Evolutionary conservation across 805 yeast species (phyloP).

Genomic region (Candida ficus): DNA sequence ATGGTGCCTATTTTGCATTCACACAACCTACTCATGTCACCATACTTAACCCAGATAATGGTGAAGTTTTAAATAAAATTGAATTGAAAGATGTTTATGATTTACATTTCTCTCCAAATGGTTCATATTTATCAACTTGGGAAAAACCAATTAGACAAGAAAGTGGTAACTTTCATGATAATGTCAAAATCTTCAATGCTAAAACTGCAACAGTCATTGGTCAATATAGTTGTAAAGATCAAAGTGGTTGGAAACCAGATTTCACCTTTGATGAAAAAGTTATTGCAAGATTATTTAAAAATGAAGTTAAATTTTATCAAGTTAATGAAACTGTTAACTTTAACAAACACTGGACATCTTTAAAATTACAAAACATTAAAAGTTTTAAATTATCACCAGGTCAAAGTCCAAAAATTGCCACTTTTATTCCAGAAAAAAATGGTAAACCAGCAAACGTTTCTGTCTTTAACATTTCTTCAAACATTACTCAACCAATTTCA

Average conservation of each 20-base stretch:
- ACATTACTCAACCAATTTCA: constrained; percentile 61
- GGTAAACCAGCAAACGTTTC: constrained; percentile 89
- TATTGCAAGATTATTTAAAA: constrained; percentile 54
- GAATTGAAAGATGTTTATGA: constrained; percentile 70
- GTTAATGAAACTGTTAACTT: constrained; percentile 37
- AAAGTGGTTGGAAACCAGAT: constrained; percentile 91
- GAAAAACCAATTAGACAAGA: constrained; percentile 73
- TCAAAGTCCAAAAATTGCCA: constrained; percentile 81
- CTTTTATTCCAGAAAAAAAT: constrained; percentile 78
- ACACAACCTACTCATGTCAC: constrained; percentile 59
- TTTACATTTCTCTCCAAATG: constrained; percentile 83
- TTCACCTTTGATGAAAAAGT: constrained; percentile 75
- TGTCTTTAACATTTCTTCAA: constrained; percentile 68
- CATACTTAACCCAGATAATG: constrained; percentile 51
- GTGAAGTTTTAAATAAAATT: constrained; percentile 41
- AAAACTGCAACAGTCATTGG: constrained; percentile 42
- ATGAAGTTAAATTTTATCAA: constrained; percentile 68
- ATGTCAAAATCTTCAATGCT: constrained; percentile 72
- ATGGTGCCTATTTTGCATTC: constrained; percentile 67
- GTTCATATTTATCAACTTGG: constrained; percentile 82
- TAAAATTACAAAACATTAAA: constrained; percentile 48
- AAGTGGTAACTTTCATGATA: constrained; percentile 72
- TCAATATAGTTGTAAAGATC: constrained; percentile 72
- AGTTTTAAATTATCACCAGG: constrained; percentile 81
- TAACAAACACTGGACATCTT: constrained; percentile 52